Percentiles rank a stretch among this genome's conserved stretches.
phyloP scores from a whole-genome alignment of 73 alveolate genomes.

The Uronychia setigera region DNA sequence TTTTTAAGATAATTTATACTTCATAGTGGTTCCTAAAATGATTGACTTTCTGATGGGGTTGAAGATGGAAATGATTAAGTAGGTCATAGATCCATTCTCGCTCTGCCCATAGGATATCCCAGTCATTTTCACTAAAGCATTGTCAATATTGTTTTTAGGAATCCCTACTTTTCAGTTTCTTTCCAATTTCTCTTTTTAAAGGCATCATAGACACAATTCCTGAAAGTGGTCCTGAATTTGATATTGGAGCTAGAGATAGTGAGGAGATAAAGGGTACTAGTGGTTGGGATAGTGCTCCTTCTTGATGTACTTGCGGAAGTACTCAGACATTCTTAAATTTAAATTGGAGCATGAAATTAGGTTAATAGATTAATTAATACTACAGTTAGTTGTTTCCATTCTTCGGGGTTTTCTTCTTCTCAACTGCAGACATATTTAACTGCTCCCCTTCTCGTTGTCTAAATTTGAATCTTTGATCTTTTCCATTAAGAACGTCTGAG shows the following conservation, averaged over 20 bases:
- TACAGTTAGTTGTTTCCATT: not conserved
- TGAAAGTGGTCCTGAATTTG: conserved; percentile 93
- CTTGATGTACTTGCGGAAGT: conserved; percentile 22
- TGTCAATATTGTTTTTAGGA: conserved; percentile 4
- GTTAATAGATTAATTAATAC: no score
- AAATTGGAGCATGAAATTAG: no score
- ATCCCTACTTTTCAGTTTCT: conserved; percentile 76
- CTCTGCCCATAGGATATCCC: conserved; percentile 99
- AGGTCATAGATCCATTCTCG: conserved; percentile 96
- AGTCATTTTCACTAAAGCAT: conserved; percentile 85
- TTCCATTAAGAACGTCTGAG: not conserved
- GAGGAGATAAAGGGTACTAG: conserved; percentile 54
- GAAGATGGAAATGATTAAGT: conserved; percentile 93
- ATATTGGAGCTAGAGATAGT: conserved; percentile 63
- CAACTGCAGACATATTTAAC: no score
- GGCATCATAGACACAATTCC: conserved; percentile 96
- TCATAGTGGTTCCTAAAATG: conserved; percentile 98
- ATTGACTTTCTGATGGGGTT: conserved; percentile 94
- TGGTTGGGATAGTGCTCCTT: conserved; percentile 80
- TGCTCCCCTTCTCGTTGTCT: no score
- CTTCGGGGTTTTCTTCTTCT: not conserved
- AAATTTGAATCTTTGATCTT: not conserved
- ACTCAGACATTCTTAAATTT: conserved; percentile 56
- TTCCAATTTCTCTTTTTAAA: conserved; percentile 92
- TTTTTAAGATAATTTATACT: not conserved